phyloP scores from a whole-genome alignment of 345 rosid genomes.

The Salix dunnii region DNA sequence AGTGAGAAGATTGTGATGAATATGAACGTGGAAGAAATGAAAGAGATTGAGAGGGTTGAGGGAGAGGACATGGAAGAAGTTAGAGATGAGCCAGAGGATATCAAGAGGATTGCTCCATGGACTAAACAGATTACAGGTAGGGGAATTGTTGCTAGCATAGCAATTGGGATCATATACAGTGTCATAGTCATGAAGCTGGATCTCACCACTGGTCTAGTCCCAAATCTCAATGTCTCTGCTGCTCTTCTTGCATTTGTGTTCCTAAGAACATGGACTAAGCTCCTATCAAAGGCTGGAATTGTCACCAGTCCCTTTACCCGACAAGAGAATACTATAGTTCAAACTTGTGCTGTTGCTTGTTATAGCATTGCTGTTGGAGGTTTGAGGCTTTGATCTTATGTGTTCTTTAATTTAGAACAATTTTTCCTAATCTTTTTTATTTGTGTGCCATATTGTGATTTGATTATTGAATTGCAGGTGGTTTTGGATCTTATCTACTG shows the following conservation, averaged over 20 bases:
- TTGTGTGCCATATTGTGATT: not conserved
- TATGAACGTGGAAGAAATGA: conserved; percentile 22
- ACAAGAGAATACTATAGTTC: conserved; percentile 87
- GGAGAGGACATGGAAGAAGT: conserved; percentile 38
- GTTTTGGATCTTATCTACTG: conserved; percentile 87
- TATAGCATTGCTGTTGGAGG: conserved; percentile 91
- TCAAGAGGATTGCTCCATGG: conserved; percentile 70
- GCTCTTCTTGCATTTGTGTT: conserved; percentile 80
- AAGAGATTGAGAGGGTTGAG: conserved; percentile 30
- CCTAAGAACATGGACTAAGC: conserved; percentile 74
- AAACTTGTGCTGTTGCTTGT: conserved; percentile 93
- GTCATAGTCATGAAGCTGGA: conserved; percentile 82
- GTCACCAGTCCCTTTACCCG: conserved; percentile 68
- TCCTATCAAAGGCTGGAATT: conserved; percentile 68
- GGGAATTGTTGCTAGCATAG: conserved; percentile 60
- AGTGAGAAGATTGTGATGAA: not conserved
- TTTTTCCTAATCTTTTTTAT: too few species aligned
- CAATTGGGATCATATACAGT: conserved; percentile 75
- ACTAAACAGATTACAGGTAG: conserved; percentile 72
- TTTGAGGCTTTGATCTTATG: conserved; percentile 9
- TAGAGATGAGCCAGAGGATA: conserved; percentile 37
- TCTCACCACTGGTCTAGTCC: conserved; percentile 88
- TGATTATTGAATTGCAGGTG: conserved; percentile 48
- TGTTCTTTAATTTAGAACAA: too few species aligned
- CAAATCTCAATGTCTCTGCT: conserved; percentile 93